Conservation (phyloP, 1,284 basidiomycete genomes). For the Austroboletus rostrupii region DNA sequence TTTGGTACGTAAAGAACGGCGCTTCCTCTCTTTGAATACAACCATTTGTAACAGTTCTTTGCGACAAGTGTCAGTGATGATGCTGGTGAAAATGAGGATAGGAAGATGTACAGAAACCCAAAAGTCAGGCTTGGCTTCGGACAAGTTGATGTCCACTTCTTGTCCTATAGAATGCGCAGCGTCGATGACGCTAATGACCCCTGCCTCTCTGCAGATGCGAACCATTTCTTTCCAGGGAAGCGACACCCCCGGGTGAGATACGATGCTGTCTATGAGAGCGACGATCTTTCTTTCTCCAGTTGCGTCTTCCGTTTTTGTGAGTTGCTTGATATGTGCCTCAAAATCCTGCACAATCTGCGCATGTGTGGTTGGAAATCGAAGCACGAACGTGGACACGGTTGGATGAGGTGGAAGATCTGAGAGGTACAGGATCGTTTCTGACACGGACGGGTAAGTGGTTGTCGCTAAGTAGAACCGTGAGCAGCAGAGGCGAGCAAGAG, state of each 20-base stretch:
- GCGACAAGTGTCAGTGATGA: not conserved
- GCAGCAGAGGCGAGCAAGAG: not conserved
- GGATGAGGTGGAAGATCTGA: constrained; percentile 56
- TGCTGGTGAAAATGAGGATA: not conserved
- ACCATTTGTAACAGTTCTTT: constrained; percentile 84
- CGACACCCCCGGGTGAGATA: constrained; percentile 64
- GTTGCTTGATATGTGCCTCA: constrained; percentile 38
- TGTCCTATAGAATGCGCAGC: constrained; percentile 83
- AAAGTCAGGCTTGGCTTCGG: constrained; percentile 66
- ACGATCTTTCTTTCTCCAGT: constrained; percentile 51
- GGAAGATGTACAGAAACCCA: constrained; percentile 62
- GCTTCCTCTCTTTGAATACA: constrained; percentile 67
- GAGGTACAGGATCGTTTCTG: constrained; percentile 54
- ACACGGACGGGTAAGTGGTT: constrained; percentile 65
- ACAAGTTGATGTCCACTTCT: constrained; percentile 57
- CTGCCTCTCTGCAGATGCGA: constrained; percentile 63
- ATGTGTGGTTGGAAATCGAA: constrained; percentile 66
- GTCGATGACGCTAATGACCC: constrained; percentile 71
- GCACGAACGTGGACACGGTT: constrained; percentile 43
- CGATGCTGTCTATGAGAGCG: constrained; percentile 74
- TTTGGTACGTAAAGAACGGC: constrained; percentile 77
- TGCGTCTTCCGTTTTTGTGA: constrained; percentile 1
- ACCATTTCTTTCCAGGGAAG: constrained; percentile 83
- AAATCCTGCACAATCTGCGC: constrained; percentile 56
- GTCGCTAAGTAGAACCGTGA: constrained; percentile 40